Percentiles rank a stretch among this genome's conserved stretches.
Conservation (phyloP, 768 basidiomycete genomes). For the Lentinula sp. region DNA sequence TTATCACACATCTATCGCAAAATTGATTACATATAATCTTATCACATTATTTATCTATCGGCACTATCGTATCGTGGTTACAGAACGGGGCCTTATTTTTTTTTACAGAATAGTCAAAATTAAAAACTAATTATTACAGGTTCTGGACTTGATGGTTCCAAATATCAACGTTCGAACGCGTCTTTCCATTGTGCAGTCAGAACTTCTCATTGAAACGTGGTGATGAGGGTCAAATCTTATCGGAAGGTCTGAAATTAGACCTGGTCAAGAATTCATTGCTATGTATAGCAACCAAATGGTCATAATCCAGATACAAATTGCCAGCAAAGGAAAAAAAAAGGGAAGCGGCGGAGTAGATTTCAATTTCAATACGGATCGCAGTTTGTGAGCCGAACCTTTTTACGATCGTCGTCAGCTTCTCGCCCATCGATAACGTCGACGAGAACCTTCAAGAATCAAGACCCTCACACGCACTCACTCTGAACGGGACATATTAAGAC, state of each 20-base stretch:
- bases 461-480: background rate
- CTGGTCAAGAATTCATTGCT: background rate
- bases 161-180: background rate
- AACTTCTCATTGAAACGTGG: background rate
- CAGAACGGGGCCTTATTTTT: no score
- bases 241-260: background rate
- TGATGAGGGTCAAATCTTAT: constrained; percentile 3
- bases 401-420: background rate
- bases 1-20: no score
- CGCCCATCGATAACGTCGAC: background rate
- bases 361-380: background rate
- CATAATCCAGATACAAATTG: background rate
- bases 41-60: no score
- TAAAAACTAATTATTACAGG: background rate
- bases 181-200: background rate
- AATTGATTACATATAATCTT: no score
- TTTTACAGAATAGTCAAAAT: background rate
- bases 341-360: background rate
- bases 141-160: background rate
- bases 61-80: no score
- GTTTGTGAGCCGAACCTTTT: background rate
- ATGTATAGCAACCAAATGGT: background rate
- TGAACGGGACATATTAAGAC: background rate
- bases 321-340: background rate
- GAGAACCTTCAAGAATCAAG: background rate